Percentiles rank a stretch among this genome's conserved stretches.
These are phyloP conservation scores for Trichoderma parareesei DNA, from an alignment of 495 filamentous ascomycete species.

Conservation along the genomic window DNA sequence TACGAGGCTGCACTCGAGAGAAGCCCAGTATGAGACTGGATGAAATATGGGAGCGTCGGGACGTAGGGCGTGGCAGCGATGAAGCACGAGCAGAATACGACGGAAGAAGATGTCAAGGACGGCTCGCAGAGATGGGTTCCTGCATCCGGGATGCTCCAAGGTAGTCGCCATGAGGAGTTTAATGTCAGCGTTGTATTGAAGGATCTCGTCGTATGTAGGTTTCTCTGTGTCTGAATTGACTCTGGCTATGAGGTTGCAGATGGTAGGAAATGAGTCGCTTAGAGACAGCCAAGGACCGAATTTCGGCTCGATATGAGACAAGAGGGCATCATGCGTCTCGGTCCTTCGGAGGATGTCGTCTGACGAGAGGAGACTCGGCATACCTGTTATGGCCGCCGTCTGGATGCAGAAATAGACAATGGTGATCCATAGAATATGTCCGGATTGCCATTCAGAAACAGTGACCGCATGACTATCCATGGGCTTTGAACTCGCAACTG, in stretches of 20 bases:
- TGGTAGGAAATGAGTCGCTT: not conserved
- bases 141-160: not conserved
- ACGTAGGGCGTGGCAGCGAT: not conserved
- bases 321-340: not conserved
- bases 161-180: not conserved
- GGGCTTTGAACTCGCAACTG: not conserved
- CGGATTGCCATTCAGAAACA: not conserved
- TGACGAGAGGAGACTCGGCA: not conserved
- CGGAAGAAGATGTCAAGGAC: not conserved
- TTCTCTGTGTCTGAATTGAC: not conserved
- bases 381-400: not conserved
- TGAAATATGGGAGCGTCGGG: not conserved
- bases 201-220: not conserved
- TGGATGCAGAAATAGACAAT: not conserved
- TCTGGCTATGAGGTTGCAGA: not conserved
- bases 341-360: not conserved
- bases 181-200: not conserved
- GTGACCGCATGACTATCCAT: not conserved
- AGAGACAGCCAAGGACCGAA: not conserved
- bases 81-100: not conserved
- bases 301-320: not conserved
- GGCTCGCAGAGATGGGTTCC: not conserved
- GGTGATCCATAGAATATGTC: not conserved
- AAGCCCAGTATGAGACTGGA: not conserved
- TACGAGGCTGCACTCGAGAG: not conserved